Evolutionary conservation across 148 eudicot species (phyloP), one percentile per base, ranked within the genome.

Genomic region (Rhododendron mucronatum): DNA sequence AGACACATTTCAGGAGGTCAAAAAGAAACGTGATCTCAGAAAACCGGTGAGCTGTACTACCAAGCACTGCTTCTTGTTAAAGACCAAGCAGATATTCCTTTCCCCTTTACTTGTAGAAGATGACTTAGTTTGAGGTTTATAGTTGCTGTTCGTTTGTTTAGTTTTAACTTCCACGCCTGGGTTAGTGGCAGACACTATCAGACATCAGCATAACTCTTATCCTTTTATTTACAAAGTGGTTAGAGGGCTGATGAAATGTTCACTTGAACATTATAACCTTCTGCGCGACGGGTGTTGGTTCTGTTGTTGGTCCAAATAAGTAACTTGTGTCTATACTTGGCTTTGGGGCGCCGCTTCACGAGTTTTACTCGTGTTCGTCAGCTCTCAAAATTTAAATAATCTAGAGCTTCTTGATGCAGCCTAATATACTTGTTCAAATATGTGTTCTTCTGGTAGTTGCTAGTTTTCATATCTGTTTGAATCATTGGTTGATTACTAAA

Each of bases 1-100:
- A 91, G 92, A 91, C 84, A 82, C 92, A 61, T 91, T 91, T 84
- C 92, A 89, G 83, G 92, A 89, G 86, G 92, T 91, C 14, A 89
- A 81, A 86, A 91, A 88, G 89, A 91, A 91, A 47, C 90, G 91
- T 20, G 91, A 89, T 28, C 82, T 88, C 71, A 89, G 87, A 77
- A 91, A 88, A 79, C 88, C 83, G 92, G 92, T 91, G 86, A 84
- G 86, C 48, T 20, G 3, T 55, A 23, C 65, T 44, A 12, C 16
- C 53, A 37, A 47, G 35, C 30, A 57, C 59, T 74, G 16, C 23
- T 73, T 84, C 48, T 71, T 20, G 37, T 28, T 6, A 35, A 53
- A 65, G 73, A 50, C 47, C 47, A 28, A 51, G 7, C 67, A 11
- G 7, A 59, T 55, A 30, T 55, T 57, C 10, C 33, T 81, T 57